These are phyloP conservation scores for Spiraea crenata DNA, from an alignment of 331 rosid species.

Conservation along the genomic window DNA sequence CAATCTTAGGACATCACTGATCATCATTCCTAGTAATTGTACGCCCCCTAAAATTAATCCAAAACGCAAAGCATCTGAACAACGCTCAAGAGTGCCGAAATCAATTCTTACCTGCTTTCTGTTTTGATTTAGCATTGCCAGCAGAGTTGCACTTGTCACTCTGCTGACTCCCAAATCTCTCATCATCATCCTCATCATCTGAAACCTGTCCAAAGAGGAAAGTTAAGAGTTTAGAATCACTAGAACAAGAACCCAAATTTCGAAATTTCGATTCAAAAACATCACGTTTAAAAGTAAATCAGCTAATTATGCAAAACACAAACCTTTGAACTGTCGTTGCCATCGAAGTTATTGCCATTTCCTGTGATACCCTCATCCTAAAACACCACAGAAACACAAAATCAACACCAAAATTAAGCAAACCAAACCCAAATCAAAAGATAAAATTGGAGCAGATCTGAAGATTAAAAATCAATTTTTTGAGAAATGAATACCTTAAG, in stretches of 20 bases:
- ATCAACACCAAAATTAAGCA: neutral
- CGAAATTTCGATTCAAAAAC: neutral
- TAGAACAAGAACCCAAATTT: neutral
- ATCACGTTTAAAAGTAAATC: too few species aligned
- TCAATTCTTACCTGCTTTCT: slow-evolving; percentile 41
- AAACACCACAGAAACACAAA: slow-evolving; percentile 11
- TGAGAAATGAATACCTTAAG: slow-evolving; percentile 47
- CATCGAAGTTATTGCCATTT: slow-evolving; percentile 31
- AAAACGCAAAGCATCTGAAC: neutral
- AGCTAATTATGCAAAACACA: neutral
- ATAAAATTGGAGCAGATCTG: neutral
- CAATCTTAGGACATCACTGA: neutral
- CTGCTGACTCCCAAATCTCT: slow-evolving; percentile 78
- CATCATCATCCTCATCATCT: slow-evolving; percentile 76
- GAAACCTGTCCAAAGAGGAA: slow-evolving; percentile 35
- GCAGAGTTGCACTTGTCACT: slow-evolving; percentile 40
- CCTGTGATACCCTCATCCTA: slow-evolving; percentile 69
- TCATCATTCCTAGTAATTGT: neutral
- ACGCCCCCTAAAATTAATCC: neutral
- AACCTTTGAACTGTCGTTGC: slow-evolving; percentile 46
- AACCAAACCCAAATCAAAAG: neutral
- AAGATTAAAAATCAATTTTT: neutral
- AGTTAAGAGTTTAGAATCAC: neutral
- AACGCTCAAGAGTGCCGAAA: neutral
- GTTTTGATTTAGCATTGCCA: slow-evolving; percentile 22